phyloP scores from a whole-genome alignment of 345 rosid genomes.

The Viola odorata region DNA sequence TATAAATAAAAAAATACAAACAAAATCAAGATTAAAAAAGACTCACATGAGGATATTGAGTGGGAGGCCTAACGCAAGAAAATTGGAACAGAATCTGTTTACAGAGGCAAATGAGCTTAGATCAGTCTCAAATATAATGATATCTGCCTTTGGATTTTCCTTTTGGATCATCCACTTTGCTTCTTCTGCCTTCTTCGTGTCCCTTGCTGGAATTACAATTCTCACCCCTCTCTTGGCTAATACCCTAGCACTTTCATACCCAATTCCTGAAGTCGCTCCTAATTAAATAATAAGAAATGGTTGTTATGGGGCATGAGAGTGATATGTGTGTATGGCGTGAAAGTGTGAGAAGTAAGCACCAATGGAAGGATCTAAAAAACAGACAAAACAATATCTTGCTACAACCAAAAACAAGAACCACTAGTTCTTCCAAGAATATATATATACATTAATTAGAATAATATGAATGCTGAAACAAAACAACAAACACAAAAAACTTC shows the following conservation, averaged over 20 bases:
- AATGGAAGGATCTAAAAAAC: conserved; percentile 10
- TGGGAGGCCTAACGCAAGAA: conserved; percentile 62
- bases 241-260: conserved; percentile 83
- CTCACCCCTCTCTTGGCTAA: conserved; percentile 79
- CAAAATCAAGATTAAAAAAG: neutral
- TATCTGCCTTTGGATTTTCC: conserved; percentile 59
- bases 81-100: conserved; percentile 54
- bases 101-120: conserved; percentile 78
- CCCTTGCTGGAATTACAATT: conserved; percentile 78
- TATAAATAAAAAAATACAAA: too few relatives aligned
- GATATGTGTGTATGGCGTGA: too few relatives aligned
- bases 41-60: conserved; percentile 87
- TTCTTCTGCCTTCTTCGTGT: conserved; percentile 58
- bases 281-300: neutral
- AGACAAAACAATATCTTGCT: conserved; percentile 44
- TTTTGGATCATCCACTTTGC: conserved; percentile 48
- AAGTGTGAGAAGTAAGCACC: too few relatives aligned
- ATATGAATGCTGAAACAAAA: neutral
- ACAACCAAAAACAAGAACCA: conserved; percentile 16
- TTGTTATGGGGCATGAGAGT: too few relatives aligned
- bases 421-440: neutral
- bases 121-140: conserved; percentile 59
- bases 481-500: neutral
- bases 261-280: conserved; percentile 97
- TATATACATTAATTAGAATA: neutral